A percentile compares a stretch with the other conserved stretches of the same genome.
These are phyloP conservation scores for Myochromella boudieri DNA, from an alignment of 768 basidiomycete genomes.

Conservation along the genomic window DNA sequence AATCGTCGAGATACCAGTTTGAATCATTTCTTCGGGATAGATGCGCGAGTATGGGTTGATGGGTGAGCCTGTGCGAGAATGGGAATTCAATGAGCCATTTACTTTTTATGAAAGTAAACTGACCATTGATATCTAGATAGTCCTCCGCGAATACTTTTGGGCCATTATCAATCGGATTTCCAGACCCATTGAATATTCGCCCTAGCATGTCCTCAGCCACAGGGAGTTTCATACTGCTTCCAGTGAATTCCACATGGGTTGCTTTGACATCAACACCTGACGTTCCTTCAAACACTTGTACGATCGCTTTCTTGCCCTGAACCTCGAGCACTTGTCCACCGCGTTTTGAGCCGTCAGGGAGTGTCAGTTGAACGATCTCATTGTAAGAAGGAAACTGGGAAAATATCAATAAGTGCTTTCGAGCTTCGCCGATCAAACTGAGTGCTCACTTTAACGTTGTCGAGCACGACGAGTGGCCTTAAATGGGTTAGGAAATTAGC, in stretches of 20 bases:
- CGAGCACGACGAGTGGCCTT: slow-evolving; percentile 93
- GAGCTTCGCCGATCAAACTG: slow-evolving; percentile 7
- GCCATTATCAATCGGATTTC: slow-evolving; percentile 96
- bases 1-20: slow-evolving; percentile 99
- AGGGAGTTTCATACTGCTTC: slow-evolving; percentile 97
- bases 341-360: slow-evolving; percentile 93
- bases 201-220: slow-evolving; percentile 99
- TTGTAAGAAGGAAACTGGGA: slow-evolving; percentile 93
- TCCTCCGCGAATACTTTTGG: slow-evolving; percentile 99
- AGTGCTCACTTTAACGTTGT: slow-evolving; percentile 89
- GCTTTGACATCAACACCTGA: slow-evolving; percentile 96
- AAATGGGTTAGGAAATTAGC: slow-evolving; percentile 8
- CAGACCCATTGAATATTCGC: slow-evolving; percentile 98
- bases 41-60: slow-evolving; percentile 98
- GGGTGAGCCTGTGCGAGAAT: slow-evolving; percentile 70
- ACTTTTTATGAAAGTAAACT: slow-evolving; percentile 20
- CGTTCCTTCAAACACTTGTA: slow-evolving; percentile 99
- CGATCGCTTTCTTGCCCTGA: slow-evolving; percentile 97
- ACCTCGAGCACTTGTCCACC: slow-evolving; percentile 98
- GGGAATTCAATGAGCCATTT: slow-evolving; percentile 10
- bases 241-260: slow-evolving; percentile 97
- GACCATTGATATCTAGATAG: slow-evolving; percentile 98
- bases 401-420: slow-evolving; percentile 2
- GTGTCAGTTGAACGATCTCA: slow-evolving; percentile 93
- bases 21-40: slow-evolving; percentile 99